Base-by-base conservation (phyloP, 306 rosid genomes). In the Prunus kanzakura region DNA sequence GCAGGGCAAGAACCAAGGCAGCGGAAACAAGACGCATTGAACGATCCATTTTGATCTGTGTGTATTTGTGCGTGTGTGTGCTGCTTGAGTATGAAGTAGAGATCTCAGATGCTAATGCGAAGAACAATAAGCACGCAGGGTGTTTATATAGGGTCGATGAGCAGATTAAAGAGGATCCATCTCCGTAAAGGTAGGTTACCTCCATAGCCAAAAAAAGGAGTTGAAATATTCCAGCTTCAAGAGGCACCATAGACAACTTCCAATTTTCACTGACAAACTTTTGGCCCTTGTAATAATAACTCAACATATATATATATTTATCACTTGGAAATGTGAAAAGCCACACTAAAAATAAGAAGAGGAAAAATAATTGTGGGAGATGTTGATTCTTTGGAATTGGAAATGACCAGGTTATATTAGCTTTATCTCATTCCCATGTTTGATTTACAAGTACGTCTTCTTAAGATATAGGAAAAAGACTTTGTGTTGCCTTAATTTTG, bases 11-110 rank as follows among this genome's bases (percentile, higher is more conserved):
- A 73, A 88, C 18, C 38, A 88, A 79, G 3, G 73, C 67, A 23
- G 82, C 68, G 63, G 86, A 74, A 74, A 81, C 56, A 16, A 76
- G 2, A 67, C 74, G 60, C 76, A 70, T 1, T 8, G 81, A 82
- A 30, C 74, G 82, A 22, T 80, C 80, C 88, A 86, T 88, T 11
- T 2, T 23, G 12, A 30, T 63, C 4, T 25, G 12, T 19, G 25
- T 13, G 64, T 58, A 38, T 7, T 38, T 38, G 43, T 7, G 9
- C 43, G 43, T 38, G 43, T 38, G 43, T 38, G 43, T 38, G 43
- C 45, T 63, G 43, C 45, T 63, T 29, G 45, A 15, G 45, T 8
- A 30, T 15, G 22, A 61, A 25, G 14, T 4, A 13, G 8, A 6
- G 41, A 61, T 6, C 64, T 13, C 54, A 49, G 54, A 13, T 61